Evolutionary conservation across 495 filamentous ascomycete genomes (phyloP).

Genomic region (Podospora anserina): DNA sequence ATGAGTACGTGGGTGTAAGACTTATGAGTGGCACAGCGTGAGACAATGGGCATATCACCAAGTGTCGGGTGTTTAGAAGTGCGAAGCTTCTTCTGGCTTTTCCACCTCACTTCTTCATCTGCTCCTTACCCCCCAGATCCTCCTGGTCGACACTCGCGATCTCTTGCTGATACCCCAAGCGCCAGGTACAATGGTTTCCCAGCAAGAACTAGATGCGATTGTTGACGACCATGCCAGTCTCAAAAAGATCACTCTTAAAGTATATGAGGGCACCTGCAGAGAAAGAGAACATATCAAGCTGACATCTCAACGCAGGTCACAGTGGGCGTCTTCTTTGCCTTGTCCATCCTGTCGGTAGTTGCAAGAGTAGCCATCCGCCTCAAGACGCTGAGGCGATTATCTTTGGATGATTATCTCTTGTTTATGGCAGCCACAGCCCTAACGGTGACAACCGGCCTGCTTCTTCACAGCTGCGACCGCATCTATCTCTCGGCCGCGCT

Average conservation of each 20-base stretch:
- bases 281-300: not conserved
- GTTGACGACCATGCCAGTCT: conserved; percentile 1
- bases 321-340: conserved; percentile 30
- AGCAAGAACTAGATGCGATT: not conserved
- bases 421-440: conserved; percentile 17
- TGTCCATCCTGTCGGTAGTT: conserved; percentile 4
- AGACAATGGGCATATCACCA: not conserved
- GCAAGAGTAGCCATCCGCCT: conserved; percentile 21
- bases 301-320: conserved; percentile 18
- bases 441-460: conserved; percentile 15
- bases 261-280: not conserved
- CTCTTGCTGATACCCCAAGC: not conserved
- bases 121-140: not conserved
- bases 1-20: not conserved
- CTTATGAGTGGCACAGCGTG: not conserved
- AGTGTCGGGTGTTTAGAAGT: not conserved
- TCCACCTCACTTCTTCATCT: not conserved
- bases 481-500: conserved; percentile 20
- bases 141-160: not conserved
- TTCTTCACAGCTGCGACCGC: conserved; percentile 18
- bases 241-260: not conserved
- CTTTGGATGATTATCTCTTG: conserved; percentile 21
- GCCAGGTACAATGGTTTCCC: not conserved
- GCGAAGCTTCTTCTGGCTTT: not conserved
- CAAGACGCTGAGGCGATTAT: conserved; percentile 17